Evolutionary conservation across 192 early-diverging fungal species (phyloP), one percentile per base, ranked within the genome.

Genomic region (Obelidium mucronatum): DNA sequence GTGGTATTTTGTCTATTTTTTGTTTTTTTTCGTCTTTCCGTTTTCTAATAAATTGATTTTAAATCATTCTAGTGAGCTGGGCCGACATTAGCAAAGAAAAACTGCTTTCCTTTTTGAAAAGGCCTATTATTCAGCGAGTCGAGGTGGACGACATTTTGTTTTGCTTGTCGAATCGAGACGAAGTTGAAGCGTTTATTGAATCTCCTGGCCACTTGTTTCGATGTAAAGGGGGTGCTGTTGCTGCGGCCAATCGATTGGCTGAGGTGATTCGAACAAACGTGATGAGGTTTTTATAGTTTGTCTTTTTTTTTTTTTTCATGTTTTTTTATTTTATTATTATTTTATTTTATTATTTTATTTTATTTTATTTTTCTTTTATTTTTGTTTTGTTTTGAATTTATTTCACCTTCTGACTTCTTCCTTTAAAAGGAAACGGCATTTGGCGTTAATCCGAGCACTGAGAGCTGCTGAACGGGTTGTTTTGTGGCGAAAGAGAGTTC

Each of bases 51-150:
- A 13, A 66, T 17, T 0, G 37, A 13, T 40, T 3, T 28, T 66
- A 8, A 66, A 66, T 37, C 3, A 36, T 48, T 48, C 8, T 48
- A 75, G 73, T 75, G 22, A 15, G 66, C 26, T 75, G 73, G 73
- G 73, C 73, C 15, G 59, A 75, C 22, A 42, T 75, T 28, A 64
- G 60, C 26, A 40, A 34, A 33, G 17, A 4, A 5, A 64, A 61
- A 26, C 11, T 75, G 34, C 17, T 64, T 13, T 34, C 19, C 5
- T 40, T 75, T 36, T 65, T 75, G 61, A n/a, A 48, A 1, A 75
- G 42, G 35, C 73, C 73, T 22, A 33, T 61, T 8, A 59, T 75
- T 35, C n/a, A 35, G 13, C 33, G 61, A 6, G 34, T 75, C 5
- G 15, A 19, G 28, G 15, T 22, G 36, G 61, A 75, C 6, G 61